Conservation (phyloP, 2,329 filamentous ascomycete species). For the Macrophomina phaseolina region DNA sequence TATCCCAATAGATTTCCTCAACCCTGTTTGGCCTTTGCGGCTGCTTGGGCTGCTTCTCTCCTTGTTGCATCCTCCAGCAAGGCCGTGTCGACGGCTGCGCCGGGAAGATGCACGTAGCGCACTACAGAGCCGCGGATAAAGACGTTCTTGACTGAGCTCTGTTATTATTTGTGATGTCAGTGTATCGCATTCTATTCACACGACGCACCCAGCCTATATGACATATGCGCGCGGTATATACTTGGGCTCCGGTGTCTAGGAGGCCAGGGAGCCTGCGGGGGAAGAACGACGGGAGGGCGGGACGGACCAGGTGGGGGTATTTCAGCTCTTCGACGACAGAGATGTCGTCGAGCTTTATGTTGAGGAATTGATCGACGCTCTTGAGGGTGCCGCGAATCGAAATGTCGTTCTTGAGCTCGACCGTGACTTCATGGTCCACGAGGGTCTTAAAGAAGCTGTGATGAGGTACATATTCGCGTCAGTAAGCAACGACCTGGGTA, state of each 20-base stretch:
- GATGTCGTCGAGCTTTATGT: constrained; percentile 98
- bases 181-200: neutral
- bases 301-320: constrained; percentile 83
- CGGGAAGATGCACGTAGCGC: constrained; percentile 87
- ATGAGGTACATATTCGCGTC: neutral
- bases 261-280: neutral
- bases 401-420: constrained; percentile 99
- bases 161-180: constrained; percentile 8
- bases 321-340: constrained; percentile 89
- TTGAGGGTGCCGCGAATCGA: constrained; percentile 94
- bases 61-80: constrained; percentile 89
- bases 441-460: constrained; percentile 96
- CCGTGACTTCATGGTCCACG: constrained; percentile 94
- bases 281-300: no score
- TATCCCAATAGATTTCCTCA: neutral
- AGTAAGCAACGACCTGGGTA: no score
- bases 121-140: constrained; percentile 95
- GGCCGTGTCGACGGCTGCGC: constrained; percentile 80
- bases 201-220: no score
- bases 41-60: constrained; percentile 56
- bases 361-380: constrained; percentile 97
- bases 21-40: constrained; percentile 41
- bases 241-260: no score
- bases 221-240: neutral
- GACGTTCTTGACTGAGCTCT: constrained; percentile 89